Percentiles rank a stretch among this genome's conserved stretches.
These are phyloP conservation scores for Pilaira anomala DNA, from an alignment of 192 early-diverging fungal genomes.

Conservation along the genomic window DNA sequence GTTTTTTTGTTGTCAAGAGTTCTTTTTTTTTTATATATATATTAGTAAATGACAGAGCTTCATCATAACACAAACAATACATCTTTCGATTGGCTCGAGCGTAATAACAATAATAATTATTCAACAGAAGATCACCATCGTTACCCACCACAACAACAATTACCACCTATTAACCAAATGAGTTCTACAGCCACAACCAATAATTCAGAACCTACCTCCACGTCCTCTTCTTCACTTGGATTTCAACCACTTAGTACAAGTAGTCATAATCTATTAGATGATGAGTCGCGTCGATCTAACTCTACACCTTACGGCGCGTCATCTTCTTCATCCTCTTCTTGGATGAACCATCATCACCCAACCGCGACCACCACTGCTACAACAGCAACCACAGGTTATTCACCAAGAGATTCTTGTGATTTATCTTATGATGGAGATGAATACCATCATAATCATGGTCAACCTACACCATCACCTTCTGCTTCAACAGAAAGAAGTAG, in stretches of 20 bases:
- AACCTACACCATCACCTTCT: slow-evolving; percentile 9
- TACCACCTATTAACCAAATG: background rate
- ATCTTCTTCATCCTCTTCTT: background rate
- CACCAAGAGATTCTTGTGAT: slow-evolving; percentile 11
- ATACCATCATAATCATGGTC: slow-evolving; percentile 3
- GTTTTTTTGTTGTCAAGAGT: background rate
- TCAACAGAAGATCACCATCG: too few relatives aligned
- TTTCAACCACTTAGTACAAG: background rate
- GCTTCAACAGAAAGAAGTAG: slow-evolving; percentile 13
- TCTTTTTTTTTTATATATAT: background rate
- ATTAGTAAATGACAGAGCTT: slow-evolving; percentile 14
- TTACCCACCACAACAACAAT: background rate
- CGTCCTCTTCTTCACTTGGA: background rate
- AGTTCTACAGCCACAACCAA: background rate
- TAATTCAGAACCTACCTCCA: background rate
- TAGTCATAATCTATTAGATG: slow-evolving; percentile 5
- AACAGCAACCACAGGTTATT: slow-evolving; percentile 6
- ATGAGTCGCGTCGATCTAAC: slow-evolving; percentile 6
- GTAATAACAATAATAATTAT: background rate
- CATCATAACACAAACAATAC: slow-evolving; percentile 7
- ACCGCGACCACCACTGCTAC: background rate
- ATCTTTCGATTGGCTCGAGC: slow-evolving; percentile 4
- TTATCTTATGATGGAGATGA: slow-evolving; percentile 10
- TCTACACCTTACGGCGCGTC: background rate
- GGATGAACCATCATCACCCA: background rate